A percentile compares a stretch with the other conserved stretches of the same genome.
Evolutionary conservation across 331 rosid species (phyloP).

Genomic region (Pyrus hybrid): DNA sequence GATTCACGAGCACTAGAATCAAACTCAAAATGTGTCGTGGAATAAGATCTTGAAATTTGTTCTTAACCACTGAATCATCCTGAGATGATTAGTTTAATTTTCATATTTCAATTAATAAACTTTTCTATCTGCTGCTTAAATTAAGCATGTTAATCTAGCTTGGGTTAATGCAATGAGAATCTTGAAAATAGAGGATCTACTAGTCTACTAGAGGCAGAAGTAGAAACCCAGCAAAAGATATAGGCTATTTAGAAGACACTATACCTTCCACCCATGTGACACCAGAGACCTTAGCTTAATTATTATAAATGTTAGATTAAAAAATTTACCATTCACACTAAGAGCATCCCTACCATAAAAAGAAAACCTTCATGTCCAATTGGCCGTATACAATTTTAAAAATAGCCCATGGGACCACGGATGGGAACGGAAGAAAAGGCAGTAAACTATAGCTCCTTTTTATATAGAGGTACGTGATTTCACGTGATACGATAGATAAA

Average conservation of each 20-base stretch:
- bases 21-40: fast-evolving
- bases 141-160: neutral
- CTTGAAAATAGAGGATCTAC: neutral
- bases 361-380: too few species aligned
- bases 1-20: too few species aligned
- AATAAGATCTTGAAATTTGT: too few species aligned
- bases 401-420: too few species aligned
- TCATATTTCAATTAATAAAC: too few species aligned
- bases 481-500: too few species aligned
- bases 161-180: neutral
- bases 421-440: too few species aligned
- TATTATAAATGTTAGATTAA: too few species aligned
- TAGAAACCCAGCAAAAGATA: neutral
- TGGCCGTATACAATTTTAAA: too few species aligned
- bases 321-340: neutral
- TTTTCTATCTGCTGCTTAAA: neutral
- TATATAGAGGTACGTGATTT: fast-evolving
- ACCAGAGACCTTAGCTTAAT: neutral
- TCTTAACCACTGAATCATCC: too few species aligned
- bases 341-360: neutral
- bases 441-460: too few species aligned
- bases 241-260: neutral
- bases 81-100: too few species aligned
- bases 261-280: neutral
- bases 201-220: neutral